Evolutionary conservation across 148 eudicot genomes (phyloP), one percentile per base, ranked within the genome.

Genomic region (Rhododendron kiyosumense): DNA sequence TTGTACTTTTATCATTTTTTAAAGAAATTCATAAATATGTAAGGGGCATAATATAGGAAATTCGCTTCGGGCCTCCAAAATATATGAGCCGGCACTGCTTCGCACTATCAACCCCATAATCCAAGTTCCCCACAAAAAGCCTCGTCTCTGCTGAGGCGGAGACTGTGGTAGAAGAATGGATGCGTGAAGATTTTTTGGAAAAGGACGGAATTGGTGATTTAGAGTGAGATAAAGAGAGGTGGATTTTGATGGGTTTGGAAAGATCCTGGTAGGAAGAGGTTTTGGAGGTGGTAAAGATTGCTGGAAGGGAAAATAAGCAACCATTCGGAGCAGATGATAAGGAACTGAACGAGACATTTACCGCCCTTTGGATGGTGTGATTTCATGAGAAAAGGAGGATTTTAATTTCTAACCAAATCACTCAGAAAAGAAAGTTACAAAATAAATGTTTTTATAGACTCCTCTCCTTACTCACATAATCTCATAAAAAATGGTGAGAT

Each of bases 51-150:
- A n/a, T n/a, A n/a, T n/a, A n/a, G n/a, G n/a, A n/a, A n/a, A n/a
- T n/a, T n/a, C n/a, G n/a, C n/a, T n/a, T n/a, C n/a, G n/a, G n/a
- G n/a, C n/a, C n/a, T n/a, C n/a, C n/a, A n/a, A n/a, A n/a, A n/a
- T n/a, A n/a, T n/a, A n/a, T n/a, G n/a, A n/a, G n/a, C n/a, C n/a
- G n/a, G n/a, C n/a, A n/a, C n/a, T n/a, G n/a, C 30, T 75, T 84
- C 79, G 87, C 90, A 82, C 92, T 88, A 30, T 88, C 92, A 73
- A 90, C 67, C 74, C 88, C 88, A 61, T 67, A 87, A 24, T 90
- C 86, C 88, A 88, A 85, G 65, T 90, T 90, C 43, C 90, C 90
- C 28, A 90, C 90, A 83, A 85, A 90, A 26, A 90, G 36, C 75
- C 85, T 88, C 8, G 90, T 90, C 15, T 52, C 57, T 52, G 15